Evolutionary conservation across 2,329 filamentous ascomycete genomes (phyloP).

Genomic region (Fusarium sp.): DNA sequence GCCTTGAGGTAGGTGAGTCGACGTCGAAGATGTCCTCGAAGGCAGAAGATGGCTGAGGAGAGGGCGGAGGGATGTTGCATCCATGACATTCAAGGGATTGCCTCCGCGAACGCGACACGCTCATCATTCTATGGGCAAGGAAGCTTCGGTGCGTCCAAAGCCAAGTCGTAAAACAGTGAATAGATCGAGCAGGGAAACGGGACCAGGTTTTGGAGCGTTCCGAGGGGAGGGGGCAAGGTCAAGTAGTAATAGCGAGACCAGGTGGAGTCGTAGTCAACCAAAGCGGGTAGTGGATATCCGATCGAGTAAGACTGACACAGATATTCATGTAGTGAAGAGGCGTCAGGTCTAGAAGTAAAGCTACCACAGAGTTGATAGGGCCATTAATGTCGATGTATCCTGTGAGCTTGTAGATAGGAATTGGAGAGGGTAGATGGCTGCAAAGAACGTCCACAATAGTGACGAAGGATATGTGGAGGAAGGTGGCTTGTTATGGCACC

Average conservation of each 20-base stretch:
- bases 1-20: constrained; percentile 59
- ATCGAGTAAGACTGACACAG: constrained; percentile 38
- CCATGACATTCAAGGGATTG: constrained; percentile 59
- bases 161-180: constrained; percentile 28
- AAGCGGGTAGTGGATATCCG: constrained; percentile 38
- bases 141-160: constrained; percentile 39
- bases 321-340: constrained; percentile 43
- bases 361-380: constrained; percentile 36
- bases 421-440: constrained; percentile 8
- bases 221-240: constrained; percentile 35
- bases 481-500: constrained; percentile 37
- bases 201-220: constrained; percentile 24
- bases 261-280: constrained; percentile 33
- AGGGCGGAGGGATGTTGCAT: constrained; percentile 58
- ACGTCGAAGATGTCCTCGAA: constrained; percentile 62
- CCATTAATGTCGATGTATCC: constrained; percentile 27
- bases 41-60: constrained; percentile 60
- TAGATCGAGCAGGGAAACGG: constrained; percentile 18
- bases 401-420: constrained; percentile 10
- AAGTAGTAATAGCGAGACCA: constrained; percentile 41
- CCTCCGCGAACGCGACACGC: constrained; percentile 60
- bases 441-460: constrained; percentile 16
- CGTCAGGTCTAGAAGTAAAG: constrained; percentile 45
- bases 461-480: constrained; percentile 30
- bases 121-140: constrained; percentile 55